Evolutionary conservation across 108 stramenopile species (phyloP).

Genomic region (Cyclotella atomus): DNA sequence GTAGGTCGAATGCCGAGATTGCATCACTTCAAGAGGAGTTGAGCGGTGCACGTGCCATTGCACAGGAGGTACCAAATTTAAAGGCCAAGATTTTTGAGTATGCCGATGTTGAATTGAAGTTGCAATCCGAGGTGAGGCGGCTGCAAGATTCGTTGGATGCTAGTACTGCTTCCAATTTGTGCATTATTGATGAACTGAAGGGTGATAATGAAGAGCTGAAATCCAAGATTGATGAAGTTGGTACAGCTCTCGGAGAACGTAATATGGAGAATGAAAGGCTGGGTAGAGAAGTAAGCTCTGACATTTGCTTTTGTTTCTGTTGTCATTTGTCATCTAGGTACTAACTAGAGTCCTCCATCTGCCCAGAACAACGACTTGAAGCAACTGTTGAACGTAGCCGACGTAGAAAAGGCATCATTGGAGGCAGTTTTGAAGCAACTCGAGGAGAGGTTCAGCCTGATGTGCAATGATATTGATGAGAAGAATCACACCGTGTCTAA

Average conservation of each 20-base stretch:
- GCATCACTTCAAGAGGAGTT: constrained; percentile 22
- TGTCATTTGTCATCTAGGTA: too few species aligned
- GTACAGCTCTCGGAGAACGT: constrained; percentile 3
- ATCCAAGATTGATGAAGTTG: not conserved
- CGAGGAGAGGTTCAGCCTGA: constrained; percentile 9
- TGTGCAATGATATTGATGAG: constrained; percentile 2
- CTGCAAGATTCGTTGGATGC: constrained; percentile 22
- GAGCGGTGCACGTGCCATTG: constrained; percentile 2
- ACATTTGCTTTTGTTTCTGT: too few species aligned
- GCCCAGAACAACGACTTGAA: constrained; percentile 33
- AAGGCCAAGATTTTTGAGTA: constrained; percentile 3
- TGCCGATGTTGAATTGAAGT: constrained; percentile 11
- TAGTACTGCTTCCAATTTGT: not conserved
- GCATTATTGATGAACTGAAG: constrained; percentile 25
- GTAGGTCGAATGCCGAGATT: constrained; percentile 6
- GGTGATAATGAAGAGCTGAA: constrained; percentile 12
- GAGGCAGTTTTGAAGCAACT: constrained; percentile 12
- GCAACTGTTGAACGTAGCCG: constrained; percentile 7
- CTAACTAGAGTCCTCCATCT: too few species aligned
- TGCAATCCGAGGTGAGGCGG: constrained; percentile 19
- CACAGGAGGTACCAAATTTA: constrained; percentile 21
- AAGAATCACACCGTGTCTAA: constrained; percentile 9
- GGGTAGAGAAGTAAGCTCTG: constrained; percentile 17
- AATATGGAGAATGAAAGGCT: not conserved
- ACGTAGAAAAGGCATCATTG: constrained; percentile 11